Percentiles rank a stretch among this genome's conserved stretches.
Conservation (phyloP, 2,329 filamentous ascomycete genomes). For the Graphium sp. region DNA sequence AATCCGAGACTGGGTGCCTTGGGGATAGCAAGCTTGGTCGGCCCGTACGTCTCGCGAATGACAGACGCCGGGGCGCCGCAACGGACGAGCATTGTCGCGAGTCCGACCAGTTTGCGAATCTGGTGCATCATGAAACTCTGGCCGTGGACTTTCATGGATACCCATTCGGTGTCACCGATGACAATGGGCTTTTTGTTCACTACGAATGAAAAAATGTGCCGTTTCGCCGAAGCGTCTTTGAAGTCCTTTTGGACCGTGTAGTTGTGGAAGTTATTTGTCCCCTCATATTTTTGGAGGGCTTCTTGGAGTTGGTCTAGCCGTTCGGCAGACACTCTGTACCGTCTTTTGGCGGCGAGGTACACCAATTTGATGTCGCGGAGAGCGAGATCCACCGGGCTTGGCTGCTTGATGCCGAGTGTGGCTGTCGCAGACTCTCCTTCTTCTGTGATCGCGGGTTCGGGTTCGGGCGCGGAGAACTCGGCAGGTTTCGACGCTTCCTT, state of each 20-base stretch:
- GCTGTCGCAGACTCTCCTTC: constrained; percentile 7
- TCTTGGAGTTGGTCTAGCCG: constrained; percentile 64
- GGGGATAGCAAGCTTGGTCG: constrained; percentile 66
- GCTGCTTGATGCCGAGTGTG: constrained; percentile 14
- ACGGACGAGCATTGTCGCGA: constrained; percentile 71
- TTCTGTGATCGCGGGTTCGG: constrained; percentile 5
- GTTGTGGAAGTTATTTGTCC: constrained; percentile 90
- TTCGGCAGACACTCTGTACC: constrained; percentile 60
- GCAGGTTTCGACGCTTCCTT: too few relatives aligned
- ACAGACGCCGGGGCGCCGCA: constrained; percentile 60
- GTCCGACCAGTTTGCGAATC: constrained; percentile 96
- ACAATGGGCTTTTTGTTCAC: constrained; percentile 61
- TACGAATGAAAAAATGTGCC: constrained; percentile 83
- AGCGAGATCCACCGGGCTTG: constrained; percentile 42
- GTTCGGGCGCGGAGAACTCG: too few relatives aligned
- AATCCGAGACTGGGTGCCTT: constrained; percentile 85
- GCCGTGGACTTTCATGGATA: constrained; percentile 88
- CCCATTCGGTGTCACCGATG: constrained; percentile 86
- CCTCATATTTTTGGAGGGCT: constrained; percentile 58
- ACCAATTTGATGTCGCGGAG: constrained; percentile 58
- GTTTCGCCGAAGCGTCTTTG: constrained; percentile 69
- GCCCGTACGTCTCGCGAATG: constrained; percentile 58
- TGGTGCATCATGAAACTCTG: constrained; percentile 99
- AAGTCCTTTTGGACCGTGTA: constrained; percentile 83
- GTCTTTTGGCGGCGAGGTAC: constrained; percentile 67